A percentile compares a stretch with the other conserved stretches of the same genome.
These are phyloP conservation scores for Eutypa lata DNA, from an alignment of 2,329 filamentous ascomycete species.

Conservation along the genomic window DNA sequence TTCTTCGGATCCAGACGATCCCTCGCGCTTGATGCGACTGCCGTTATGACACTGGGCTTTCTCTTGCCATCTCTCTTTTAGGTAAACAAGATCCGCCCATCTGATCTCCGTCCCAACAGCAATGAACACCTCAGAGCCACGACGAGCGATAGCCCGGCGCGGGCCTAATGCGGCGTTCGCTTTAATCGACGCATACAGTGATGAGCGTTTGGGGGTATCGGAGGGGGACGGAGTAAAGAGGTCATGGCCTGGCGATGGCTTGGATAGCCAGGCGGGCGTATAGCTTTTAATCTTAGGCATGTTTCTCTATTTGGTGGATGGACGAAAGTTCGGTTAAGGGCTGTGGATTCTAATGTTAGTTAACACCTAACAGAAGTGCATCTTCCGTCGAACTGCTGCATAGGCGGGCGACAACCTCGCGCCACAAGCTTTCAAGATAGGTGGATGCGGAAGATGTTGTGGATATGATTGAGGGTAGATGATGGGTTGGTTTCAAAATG, in stretches of 20 bases:
- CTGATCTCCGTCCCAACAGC: constrained; percentile 86
- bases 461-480: neutral
- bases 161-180: constrained; percentile 40
- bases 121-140: constrained; percentile 85
- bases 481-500: neutral
- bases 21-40: constrained; percentile 46
- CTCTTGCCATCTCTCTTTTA: constrained; percentile 64
- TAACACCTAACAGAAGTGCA: constrained; percentile 22
- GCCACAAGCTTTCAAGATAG: neutral
- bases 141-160: constrained; percentile 68
- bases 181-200: constrained; percentile 43
- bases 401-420: neutral
- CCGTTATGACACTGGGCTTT: constrained; percentile 33
- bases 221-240: constrained; percentile 62
- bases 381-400: constrained; percentile 4
- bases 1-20: constrained; percentile 33
- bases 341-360: constrained; percentile 11
- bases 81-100: constrained; percentile 79
- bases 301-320: constrained; percentile 8
- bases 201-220: constrained; percentile 30
- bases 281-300: constrained; percentile 89
- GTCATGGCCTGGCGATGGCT: constrained; percentile 71
- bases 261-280: constrained; percentile 82
- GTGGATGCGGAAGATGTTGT: neutral
- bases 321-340: constrained; percentile 18